Evolutionary conservation across 2,329 filamentous ascomycete species (phyloP), one percentile per base, ranked within the genome.

Genomic region (Colletotrichum somersetense): DNA sequence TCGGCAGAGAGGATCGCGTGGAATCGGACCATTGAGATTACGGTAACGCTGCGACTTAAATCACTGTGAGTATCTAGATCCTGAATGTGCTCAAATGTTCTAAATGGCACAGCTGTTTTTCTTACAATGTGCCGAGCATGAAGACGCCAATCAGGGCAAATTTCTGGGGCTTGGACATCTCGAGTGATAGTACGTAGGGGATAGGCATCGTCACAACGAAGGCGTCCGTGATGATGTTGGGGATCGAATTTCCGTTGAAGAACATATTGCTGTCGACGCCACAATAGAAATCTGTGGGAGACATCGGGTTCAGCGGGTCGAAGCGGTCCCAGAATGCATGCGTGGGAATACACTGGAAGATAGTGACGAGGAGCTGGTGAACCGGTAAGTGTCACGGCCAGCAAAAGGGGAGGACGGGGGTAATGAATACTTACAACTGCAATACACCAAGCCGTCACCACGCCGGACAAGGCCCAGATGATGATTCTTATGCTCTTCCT

Each of bases 161-260:
- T 50, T 78, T 80, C 30, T 78, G 75, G 0, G 67, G 52, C 16
- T 35, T 65, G 1, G 75, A 77, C 44, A 80, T 72, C 40, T 76
- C 73, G 3, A 81, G 68, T 20, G 64, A 74, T 59, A 75, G 78
- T 16, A 80, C 73, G 33, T 78, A 75, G 2, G 77, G 78, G 1
- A 79, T 66, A 1, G 80, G 80, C 1, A 80, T 65, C 1, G 72
- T 23, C 18, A 81, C 73, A 23, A 80, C 77, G 12, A 78, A 23
- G 1, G 77, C 53, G 38, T 80, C 78, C 2, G 77, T 77, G 4
- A 76, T 67, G 23, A 80, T 77, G 52, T 77, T 78, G 1, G 77
- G 75, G 11, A 79, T 75, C 2, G 77, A 74, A 57, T 79, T 80
- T 2, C 74, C 75, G 56, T 77, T 77, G 58, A 79, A 79, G 66